Evolutionary conservation across 2,329 filamentous ascomycete species (phyloP).

Genomic region (Alternaria novae-zelandiae): DNA sequence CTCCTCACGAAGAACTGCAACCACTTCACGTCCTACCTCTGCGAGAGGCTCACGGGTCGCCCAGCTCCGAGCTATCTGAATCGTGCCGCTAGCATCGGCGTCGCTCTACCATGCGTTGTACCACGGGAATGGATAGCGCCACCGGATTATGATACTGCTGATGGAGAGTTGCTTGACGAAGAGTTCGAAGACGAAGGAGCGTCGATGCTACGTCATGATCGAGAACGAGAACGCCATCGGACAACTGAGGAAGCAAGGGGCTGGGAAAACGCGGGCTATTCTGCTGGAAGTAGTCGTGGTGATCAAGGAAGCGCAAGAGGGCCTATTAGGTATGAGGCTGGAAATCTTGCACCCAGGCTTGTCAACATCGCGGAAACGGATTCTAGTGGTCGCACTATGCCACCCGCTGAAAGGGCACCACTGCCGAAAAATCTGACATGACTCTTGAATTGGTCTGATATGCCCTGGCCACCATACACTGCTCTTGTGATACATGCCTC

Average conservation of each 20-base stretch:
- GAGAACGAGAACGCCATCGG: conserved; percentile 36
- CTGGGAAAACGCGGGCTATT: conserved; percentile 38
- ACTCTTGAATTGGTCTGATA: conserved; percentile 20
- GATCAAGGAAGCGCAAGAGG: conserved; percentile 43
- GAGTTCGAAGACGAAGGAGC: conserved; percentile 62
- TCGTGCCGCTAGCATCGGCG: conserved; percentile 80
- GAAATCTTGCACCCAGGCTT: conserved; percentile 42
- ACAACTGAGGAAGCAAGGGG: conserved; percentile 34
- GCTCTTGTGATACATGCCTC: conserved; percentile 2
- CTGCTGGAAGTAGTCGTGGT: conserved; percentile 41
- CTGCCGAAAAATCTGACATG: conserved; percentile 48
- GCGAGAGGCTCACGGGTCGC: conserved; percentile 72
- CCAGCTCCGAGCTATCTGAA: conserved; percentile 79
- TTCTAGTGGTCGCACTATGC: conserved; percentile 51
- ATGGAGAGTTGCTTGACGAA: conserved; percentile 71
- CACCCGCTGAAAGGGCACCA: conserved; percentile 54
- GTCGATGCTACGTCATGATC: conserved; percentile 62
- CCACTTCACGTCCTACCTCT: conserved; percentile 82
- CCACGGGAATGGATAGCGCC: conserved; percentile 82
- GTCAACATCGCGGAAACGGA: conserved; percentile 51
- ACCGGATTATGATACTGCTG: conserved; percentile 75
- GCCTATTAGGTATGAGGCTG: conserved; percentile 35
- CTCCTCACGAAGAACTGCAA: conserved; percentile 86
- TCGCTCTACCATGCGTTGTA: conserved; percentile 81
- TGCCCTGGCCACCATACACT: neutral